Conservation (phyloP, 768 basidiomycete genomes). For the Suillus subalutaceus region DNA sequence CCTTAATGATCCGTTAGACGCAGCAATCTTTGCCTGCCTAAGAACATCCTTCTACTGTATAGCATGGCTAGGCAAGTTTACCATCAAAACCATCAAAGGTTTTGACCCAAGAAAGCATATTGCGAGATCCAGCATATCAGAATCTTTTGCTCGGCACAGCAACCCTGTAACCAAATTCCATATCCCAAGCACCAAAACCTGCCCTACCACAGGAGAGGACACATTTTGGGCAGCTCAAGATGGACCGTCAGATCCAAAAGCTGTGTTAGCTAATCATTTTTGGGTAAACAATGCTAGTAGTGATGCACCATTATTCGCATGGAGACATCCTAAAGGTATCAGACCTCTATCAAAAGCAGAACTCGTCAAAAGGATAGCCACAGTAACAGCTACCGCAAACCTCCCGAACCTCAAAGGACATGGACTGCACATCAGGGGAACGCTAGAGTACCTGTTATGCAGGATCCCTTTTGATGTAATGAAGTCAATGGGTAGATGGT, state of each 20-base stretch:
- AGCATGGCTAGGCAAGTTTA: constrained; percentile 42
- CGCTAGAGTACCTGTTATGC: constrained; percentile 28
- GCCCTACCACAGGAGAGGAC: background rate
- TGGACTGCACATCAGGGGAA: constrained; percentile 32
- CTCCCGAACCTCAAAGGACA: constrained; percentile 25
- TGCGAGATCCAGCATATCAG: constrained; percentile 17
- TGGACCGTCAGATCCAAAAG: constrained; percentile 25
- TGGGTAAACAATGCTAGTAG: background rate
- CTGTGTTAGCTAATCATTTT: constrained; percentile 29
- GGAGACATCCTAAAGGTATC: constrained; percentile 14
- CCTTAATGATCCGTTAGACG: constrained; percentile 31
- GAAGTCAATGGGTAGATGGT: constrained; percentile 38
- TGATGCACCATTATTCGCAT: constrained; percentile 34
- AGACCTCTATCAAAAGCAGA: constrained; percentile 29
- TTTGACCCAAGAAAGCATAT: constrained; percentile 37
- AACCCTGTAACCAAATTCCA: constrained; percentile 25
- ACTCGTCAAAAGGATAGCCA: constrained; percentile 20
- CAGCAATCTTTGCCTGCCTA: constrained; percentile 39
- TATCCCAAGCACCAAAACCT: constrained; percentile 15
- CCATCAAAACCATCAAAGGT: constrained; percentile 31
- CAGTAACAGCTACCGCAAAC: background rate
- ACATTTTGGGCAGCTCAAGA: constrained; percentile 18
- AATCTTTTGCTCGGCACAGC: constrained; percentile 25
- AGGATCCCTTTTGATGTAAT: constrained; percentile 36
- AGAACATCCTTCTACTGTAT: constrained; percentile 40